Percentiles rank a stretch among this genome's conserved stretches.
Conservation (phyloP, 2,329 filamentous ascomycete species). For the Penicillium sp. region DNA sequence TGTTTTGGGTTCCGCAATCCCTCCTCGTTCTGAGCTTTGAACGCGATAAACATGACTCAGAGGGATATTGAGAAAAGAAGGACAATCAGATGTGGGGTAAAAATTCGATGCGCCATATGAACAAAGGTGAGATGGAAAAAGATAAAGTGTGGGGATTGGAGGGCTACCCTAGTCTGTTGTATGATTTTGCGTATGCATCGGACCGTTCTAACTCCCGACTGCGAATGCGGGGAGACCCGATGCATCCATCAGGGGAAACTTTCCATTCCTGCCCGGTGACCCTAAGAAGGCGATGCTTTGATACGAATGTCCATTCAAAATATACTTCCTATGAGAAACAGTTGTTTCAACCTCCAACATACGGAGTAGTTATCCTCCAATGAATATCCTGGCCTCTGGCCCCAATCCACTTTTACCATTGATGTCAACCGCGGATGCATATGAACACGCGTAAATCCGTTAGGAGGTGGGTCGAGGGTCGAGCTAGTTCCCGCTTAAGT, state of each 20-base stretch:
- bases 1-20: conserved; percentile 11
- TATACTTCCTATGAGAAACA: too few species aligned
- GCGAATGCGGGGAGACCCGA: neutral
- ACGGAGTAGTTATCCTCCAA: too few species aligned
- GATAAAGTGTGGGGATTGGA: neutral
- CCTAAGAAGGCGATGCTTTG: too few species aligned
- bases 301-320: neutral
- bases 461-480: too few species aligned
- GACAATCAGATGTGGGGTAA: neutral
- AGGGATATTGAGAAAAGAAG: neutral
- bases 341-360: too few species aligned
- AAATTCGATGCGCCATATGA: neutral
- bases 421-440: neutral
- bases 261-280: neutral
- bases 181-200: too few species aligned
- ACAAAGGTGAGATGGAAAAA: neutral
- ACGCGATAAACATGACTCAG: conserved; percentile 11
- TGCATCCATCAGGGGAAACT: neutral
- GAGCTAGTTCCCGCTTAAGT: too few species aligned
- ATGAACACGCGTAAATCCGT: too few species aligned
- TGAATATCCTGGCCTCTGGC: neutral
- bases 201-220: neutral
- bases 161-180: neutral
- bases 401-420: neutral
- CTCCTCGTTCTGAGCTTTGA: conserved; percentile 7